Percentiles rank a stretch among this genome's conserved stretches.
Conservation (phyloP, 1,139 yeast genomes). For the Yamadazyma kanchanaburiensis region DNA sequence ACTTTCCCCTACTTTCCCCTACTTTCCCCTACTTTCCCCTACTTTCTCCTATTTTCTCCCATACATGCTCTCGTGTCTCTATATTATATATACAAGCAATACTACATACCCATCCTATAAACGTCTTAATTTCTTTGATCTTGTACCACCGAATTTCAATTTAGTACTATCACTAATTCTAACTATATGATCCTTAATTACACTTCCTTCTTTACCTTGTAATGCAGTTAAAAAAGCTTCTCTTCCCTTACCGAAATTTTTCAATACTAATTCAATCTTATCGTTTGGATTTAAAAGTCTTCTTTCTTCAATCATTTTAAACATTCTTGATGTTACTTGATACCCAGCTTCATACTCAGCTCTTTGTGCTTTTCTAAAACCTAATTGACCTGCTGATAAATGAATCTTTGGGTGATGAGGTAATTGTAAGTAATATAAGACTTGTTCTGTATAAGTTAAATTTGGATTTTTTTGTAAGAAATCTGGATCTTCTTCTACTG, state of each 20-base stretch:
- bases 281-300: constrained; percentile 49
- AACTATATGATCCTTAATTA: constrained; percentile 58
- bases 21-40: too few relatives aligned
- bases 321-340: constrained; percentile 75
- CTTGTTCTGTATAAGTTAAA: constrained; percentile 67
- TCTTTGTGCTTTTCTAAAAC: constrained; percentile 75
- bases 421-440: constrained; percentile 72
- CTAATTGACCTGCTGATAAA: constrained; percentile 69
- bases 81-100: constrained; percentile 2
- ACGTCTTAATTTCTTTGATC: constrained; percentile 83
- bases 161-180: constrained; percentile 76
- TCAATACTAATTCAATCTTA: constrained; percentile 68
- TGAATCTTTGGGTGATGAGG: constrained; percentile 73
- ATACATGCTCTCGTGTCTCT: background rate
- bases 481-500: constrained; percentile 64
- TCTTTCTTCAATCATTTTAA: constrained; percentile 64
- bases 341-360: constrained; percentile 95
- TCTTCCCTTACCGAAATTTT: constrained; percentile 86
- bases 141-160: constrained; percentile 88
- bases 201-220: constrained; percentile 83
- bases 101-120: constrained; percentile 45
- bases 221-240: constrained; percentile 82
- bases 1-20: too few relatives aligned
- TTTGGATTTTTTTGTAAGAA: constrained; percentile 54
- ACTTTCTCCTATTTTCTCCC: too few relatives aligned